Base-by-base conservation (phyloP, 257 asterid species). In the Solanum gandarillasii region DNA sequence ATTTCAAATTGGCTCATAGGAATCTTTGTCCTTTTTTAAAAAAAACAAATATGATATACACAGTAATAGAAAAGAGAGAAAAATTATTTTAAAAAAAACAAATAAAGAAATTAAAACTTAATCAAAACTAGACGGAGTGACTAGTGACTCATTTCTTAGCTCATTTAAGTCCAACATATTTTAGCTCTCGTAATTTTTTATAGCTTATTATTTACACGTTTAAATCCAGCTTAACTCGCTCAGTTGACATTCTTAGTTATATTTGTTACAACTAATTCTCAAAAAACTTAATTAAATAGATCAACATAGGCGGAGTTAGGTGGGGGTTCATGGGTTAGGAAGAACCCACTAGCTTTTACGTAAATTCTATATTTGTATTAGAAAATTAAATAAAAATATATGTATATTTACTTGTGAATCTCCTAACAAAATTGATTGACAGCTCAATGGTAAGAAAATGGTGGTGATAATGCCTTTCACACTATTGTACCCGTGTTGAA, bases 151-250 rank as follows among this genome's bases (percentile, higher is more conserved):
- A 25, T 25, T 67, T 67, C 32, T 67, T 27, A 1, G 35, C 20
- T 9, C 20, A 68, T 68, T 68, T 68, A 7, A 12, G 9, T 27
- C 74, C 35, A 27, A 68, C 20, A 12, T 7, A 7, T 70, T 29
- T 70, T 29, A 70, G 9, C 11, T 14, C 23, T 3, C 2, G 1
- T 14, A 13, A 14, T 12, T 67, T 25, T 67, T 25, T 11, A 25
- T 1, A 3, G 0, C 35, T 5, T 29, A 3, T 29, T 3, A 3
- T 68, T 12, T 6, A 52, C n/a, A 13, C 1, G 20, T 6, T 9
- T 2, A 29, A 70, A 70, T 70, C 31, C 12, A 70, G 23, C 1
- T 31, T 3, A 70, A 31, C n/a, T 7, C 7, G 7, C 7, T 27
- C 3, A 29, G 13, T 68, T 5, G 1, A 27, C 74, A 68, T 9